phyloP scores from a whole-genome alignment of 371 early-diverging fungal genomes.

The Mortierella sp. region DNA sequence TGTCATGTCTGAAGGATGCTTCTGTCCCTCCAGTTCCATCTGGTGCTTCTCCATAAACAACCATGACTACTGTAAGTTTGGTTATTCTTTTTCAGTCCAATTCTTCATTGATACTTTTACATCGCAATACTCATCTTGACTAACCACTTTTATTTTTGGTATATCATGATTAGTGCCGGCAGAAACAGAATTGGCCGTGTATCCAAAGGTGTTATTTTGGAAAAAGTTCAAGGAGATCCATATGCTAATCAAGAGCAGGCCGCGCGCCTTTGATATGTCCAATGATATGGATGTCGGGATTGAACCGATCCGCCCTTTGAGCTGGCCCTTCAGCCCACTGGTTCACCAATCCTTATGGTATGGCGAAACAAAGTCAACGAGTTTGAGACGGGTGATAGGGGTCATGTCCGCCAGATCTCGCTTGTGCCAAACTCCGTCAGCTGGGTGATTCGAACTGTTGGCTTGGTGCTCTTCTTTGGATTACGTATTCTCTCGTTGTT shows the following conservation, averaged over 20 bases:
- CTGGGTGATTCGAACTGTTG: conserved; percentile 24
- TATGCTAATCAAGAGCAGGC: conserved; percentile 16
- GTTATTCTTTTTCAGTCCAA: neutral
- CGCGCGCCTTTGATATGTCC: conserved; percentile 21
- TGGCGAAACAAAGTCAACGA: conserved; percentile 15
- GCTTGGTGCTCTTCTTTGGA: conserved; percentile 1
- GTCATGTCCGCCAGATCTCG: conserved; percentile 20
- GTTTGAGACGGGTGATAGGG: neutral
- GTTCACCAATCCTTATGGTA: neutral
- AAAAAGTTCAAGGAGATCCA: conserved; percentile 25
- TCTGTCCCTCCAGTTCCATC: conserved; percentile 7
- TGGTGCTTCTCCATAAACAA: conserved; percentile 51
- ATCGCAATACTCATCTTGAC: too few relatives aligned
- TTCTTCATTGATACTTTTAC: too few relatives aligned
- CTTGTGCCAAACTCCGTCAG: conserved; percentile 25
- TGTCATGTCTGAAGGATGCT: conserved; percentile 31
- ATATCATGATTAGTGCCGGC: conserved; percentile 20
- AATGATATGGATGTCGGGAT: conserved; percentile 4
- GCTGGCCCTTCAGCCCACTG: neutral
- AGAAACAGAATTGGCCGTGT: conserved; percentile 22
- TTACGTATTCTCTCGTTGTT: neutral
- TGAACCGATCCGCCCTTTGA: neutral
- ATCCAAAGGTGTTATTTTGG: conserved; percentile 19
- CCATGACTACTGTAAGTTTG: conserved; percentile 35
- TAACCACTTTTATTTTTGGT: neutral